phyloP scores from a whole-genome alignment of 1,284 basidiomycete species.

The Phylloporus gajari region DNA sequence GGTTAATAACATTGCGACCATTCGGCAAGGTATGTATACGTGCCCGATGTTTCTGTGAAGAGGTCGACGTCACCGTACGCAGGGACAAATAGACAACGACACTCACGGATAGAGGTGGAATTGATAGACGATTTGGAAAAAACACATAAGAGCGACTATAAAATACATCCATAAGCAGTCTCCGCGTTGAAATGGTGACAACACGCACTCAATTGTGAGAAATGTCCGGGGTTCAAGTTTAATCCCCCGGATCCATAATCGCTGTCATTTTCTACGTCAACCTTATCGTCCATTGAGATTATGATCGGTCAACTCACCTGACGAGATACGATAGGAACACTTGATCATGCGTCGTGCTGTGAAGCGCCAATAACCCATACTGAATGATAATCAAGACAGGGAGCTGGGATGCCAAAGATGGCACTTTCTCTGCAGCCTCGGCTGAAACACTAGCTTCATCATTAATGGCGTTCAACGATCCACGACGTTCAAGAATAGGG shows the following conservation, averaged over 20 bases:
- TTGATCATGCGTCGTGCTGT: slow-evolving; percentile 87
- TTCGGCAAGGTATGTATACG: slow-evolving; percentile 42
- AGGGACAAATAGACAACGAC: slow-evolving; percentile 17
- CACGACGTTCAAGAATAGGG: slow-evolving; percentile 60
- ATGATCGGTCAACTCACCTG: slow-evolving; percentile 61
- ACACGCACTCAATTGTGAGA: slow-evolving; percentile 82
- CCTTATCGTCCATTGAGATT: neutral
- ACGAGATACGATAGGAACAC: slow-evolving; percentile 85
- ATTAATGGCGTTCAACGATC: slow-evolving; percentile 14
- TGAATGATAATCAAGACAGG: slow-evolving; percentile 79
- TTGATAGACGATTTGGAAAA: slow-evolving; percentile 84
- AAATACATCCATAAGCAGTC: slow-evolving; percentile 5
- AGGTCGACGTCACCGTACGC: slow-evolving; percentile 15
- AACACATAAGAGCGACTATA: slow-evolving; percentile 81
- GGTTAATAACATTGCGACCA: slow-evolving; percentile 23
- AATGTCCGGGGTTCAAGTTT: slow-evolving; percentile 80
- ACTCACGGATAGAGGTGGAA: slow-evolving; percentile 87
- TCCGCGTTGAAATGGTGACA: slow-evolving; percentile 22
- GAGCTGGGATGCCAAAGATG: slow-evolving; percentile 71
- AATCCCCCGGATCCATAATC: slow-evolving; percentile 77
- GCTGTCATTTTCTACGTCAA: slow-evolving; percentile 49
- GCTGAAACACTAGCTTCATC: slow-evolving; percentile 21
- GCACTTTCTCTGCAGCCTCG: slow-evolving; percentile 51
- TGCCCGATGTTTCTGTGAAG: slow-evolving; percentile 63
- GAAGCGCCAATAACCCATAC: slow-evolving; percentile 81